Percentiles rank a stretch among this genome's conserved stretches.
Conservation (phyloP, 2,329 filamentous ascomycete species). For the Hypocreales sp. region DNA sequence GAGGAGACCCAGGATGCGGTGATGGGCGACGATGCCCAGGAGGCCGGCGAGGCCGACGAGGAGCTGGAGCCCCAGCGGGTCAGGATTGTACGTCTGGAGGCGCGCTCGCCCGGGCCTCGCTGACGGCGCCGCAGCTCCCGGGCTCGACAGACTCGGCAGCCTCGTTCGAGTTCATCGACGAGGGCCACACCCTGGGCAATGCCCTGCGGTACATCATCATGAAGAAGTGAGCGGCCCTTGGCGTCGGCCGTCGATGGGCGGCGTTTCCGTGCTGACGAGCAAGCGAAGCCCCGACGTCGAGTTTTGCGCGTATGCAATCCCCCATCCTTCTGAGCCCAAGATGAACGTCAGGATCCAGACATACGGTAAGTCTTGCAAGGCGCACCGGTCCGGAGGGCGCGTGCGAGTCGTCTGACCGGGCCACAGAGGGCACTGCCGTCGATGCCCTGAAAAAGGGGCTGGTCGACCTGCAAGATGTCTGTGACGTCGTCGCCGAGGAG, state of each 20-base stretch:
- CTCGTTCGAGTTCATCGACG: slow-evolving; percentile 85
- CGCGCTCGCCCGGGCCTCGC: too few relatives aligned
- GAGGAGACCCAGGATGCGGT: slow-evolving; percentile 18
- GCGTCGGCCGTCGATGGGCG: too few relatives aligned
- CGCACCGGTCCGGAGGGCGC: too few relatives aligned
- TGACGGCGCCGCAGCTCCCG: slow-evolving; percentile 46
- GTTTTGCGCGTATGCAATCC: slow-evolving; percentile 96
- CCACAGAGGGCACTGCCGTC: slow-evolving; percentile 64
- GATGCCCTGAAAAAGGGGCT: slow-evolving; percentile 85
- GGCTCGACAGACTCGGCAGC: slow-evolving; percentile 78
- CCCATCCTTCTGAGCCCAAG: slow-evolving; percentile 86
- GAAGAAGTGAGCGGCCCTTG: slow-evolving; percentile 65
- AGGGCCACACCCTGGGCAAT: slow-evolving; percentile 93
- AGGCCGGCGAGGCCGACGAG: slow-evolving; percentile 29
- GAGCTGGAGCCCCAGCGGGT: slow-evolving; percentile 39
- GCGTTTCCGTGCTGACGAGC: slow-evolving; percentile 3
- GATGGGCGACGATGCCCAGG: slow-evolving; percentile 11
- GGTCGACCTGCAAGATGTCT: slow-evolving; percentile 75
- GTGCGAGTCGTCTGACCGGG: too few relatives aligned
- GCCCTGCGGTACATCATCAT: slow-evolving; percentile 90
- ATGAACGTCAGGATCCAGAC: slow-evolving; percentile 98
- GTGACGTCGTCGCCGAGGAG: slow-evolving; percentile 85
- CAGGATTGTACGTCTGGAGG: slow-evolving; percentile 35
- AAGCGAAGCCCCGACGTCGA: slow-evolving; percentile 78
- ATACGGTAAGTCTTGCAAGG: slow-evolving; percentile 64